These are phyloP conservation scores for Debaryomyces fabryi DNA, from an alignment of 1,139 yeast genomes.

Conservation along the genomic window DNA sequence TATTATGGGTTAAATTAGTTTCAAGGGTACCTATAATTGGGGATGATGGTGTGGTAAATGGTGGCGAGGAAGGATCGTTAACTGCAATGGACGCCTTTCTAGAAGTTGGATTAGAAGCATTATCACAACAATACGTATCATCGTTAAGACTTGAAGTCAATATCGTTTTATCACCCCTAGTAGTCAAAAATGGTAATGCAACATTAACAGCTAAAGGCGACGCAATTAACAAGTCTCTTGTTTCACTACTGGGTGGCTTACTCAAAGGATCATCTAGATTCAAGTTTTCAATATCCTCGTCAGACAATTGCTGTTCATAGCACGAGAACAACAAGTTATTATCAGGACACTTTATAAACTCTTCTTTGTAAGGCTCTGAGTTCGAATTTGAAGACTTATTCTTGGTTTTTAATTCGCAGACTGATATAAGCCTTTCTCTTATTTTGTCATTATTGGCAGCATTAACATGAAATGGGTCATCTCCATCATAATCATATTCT, in stretches of 20 bases:
- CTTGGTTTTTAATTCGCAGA: slow-evolving; percentile 65
- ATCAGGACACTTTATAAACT: slow-evolving; percentile 58
- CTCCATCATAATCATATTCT: slow-evolving; percentile 61
- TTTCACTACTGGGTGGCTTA: slow-evolving; percentile 8
- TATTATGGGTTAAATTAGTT: slow-evolving; percentile 39
- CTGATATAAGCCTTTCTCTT: slow-evolving; percentile 57
- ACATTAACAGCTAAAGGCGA: slow-evolving; percentile 50
- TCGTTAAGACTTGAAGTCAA: slow-evolving; percentile 28
- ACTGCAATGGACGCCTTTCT: slow-evolving; percentile 26
- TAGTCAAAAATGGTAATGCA: slow-evolving; percentile 51
- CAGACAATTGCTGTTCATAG: slow-evolving; percentile 37
- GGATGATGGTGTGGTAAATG: slow-evolving; percentile 30
- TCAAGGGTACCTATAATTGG: slow-evolving; percentile 47
- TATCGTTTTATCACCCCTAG: slow-evolving; percentile 37
- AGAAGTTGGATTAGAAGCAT: slow-evolving; percentile 22
- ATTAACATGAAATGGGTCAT: slow-evolving; percentile 40
- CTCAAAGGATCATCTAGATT: slow-evolving; percentile 15
- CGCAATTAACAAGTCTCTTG: slow-evolving; percentile 35
- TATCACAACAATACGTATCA: slow-evolving; percentile 3
- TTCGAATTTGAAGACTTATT: slow-evolving; percentile 37
- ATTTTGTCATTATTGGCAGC: slow-evolving; percentile 25
- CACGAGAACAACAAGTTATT: slow-evolving; percentile 65
- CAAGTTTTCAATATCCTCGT: slow-evolving; percentile 11
- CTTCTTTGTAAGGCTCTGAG: slow-evolving; percentile 59
- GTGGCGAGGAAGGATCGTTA: slow-evolving; percentile 11